A percentile compares a stretch with the other conserved stretches of the same genome.
phyloP scores from a whole-genome alignment of 495 filamentous ascomycete species.

The Arthonia radiata region DNA sequence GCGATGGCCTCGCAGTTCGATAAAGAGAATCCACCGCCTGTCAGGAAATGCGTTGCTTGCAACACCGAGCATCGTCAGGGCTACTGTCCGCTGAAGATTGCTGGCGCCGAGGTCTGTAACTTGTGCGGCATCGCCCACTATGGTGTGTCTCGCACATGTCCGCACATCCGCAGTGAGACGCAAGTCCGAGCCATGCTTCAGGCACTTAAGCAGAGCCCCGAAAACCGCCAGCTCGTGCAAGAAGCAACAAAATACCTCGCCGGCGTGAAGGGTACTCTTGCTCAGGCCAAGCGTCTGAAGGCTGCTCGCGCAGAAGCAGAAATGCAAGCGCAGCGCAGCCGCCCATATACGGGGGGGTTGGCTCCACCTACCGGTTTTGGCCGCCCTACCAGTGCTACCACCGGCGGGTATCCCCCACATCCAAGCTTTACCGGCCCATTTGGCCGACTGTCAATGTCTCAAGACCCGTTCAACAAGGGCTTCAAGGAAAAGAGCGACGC shows the following conservation, averaged over 20 bases:
- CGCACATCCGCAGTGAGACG: slow-evolving; percentile 29
- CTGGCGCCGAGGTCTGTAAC: slow-evolving; percentile 35
- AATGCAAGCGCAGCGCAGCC: too few relatives aligned
- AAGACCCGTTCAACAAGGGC: too few relatives aligned
- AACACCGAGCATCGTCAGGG: slow-evolving; percentile 24
- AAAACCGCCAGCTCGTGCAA: slow-evolving; percentile 24
- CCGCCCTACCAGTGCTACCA: too few relatives aligned
- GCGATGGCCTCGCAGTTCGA: too few relatives aligned
- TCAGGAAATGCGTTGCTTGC: slow-evolving; percentile 41
- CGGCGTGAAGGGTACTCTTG: slow-evolving; percentile 27
- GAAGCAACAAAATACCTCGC: slow-evolving; percentile 28
- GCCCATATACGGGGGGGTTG: too few relatives aligned
- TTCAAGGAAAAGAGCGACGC: too few relatives aligned
- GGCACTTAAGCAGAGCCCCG: slow-evolving; percentile 29
- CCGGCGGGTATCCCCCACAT: too few relatives aligned
- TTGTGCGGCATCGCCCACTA: slow-evolving; percentile 46
- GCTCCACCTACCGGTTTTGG: too few relatives aligned
- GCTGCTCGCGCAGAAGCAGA: neutral
- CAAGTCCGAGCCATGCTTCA: slow-evolving; percentile 35
- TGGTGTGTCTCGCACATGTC: slow-evolving; percentile 28
- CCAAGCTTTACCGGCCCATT: too few relatives aligned
- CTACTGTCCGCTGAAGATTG: slow-evolving; percentile 31
- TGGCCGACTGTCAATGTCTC: too few relatives aligned
- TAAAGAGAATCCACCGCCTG: too few relatives aligned
- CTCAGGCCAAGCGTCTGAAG: slow-evolving; percentile 16